Base-by-base conservation (phyloP, 2,329 filamentous ascomycete genomes). In the Aureobasidium melanogenum region DNA sequence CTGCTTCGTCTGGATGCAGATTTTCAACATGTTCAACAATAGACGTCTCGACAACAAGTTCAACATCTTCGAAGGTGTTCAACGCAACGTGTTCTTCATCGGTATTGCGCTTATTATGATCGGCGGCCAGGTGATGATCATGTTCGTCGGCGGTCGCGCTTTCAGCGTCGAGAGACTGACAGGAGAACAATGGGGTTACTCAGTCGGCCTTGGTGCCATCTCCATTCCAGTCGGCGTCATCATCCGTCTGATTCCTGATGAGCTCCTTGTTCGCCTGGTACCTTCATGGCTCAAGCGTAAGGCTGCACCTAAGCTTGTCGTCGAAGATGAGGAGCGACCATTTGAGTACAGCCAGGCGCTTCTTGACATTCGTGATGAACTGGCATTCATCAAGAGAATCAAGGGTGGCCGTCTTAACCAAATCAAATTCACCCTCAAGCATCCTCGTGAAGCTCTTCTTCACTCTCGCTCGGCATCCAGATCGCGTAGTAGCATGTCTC, bases 1-100 rank as follows among this genome's bases (percentile, higher is more conserved):
- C 78, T 94, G 91, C 0, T 97, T 97, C 71, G 93, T 97, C 58
- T 97, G 93, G 93, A 97, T 97, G 92, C 93, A 97, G 69, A 95
- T 97, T 68, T 97, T 97, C 79, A 97, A 97, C 75, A 88, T 96
- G 71, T 89, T 95, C 83, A 97, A 97, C 79, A 96, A 96, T 76
- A 90, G 93, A 63, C 90, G 93, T 14, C 81, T 97, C 60, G 93
- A 97, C 74, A 97, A 97, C 75, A 84, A 86, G 60, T 92, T 96
- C 80, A 97, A 97, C 75, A 91, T 97, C 64, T 93, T 97, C 64
- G 93, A 97, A 71, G 91, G 91, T 60, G 83, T 97, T 63, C 82
- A 82, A 28, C 84, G 84, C 71, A 97, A 97, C 73, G 88, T 82
- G 76, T 96, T 95, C 80, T 97, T 97, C 77, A 83, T 95, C 39